Conservation (phyloP, 2,329 filamentous ascomycete species). For the Lojkania enalia region DNA sequence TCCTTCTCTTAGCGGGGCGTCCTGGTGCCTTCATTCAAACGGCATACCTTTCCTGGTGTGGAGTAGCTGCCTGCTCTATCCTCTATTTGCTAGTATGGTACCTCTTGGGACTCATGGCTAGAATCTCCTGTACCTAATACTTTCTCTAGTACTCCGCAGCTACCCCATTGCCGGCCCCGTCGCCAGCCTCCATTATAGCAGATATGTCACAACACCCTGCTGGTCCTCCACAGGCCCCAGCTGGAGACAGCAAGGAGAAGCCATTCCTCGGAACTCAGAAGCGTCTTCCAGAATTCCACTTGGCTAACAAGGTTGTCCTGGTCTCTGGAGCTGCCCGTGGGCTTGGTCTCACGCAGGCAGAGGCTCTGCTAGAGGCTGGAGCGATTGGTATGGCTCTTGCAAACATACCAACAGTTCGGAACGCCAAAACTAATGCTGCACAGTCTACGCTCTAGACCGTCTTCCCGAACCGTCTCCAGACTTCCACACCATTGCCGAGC, state of each 20-base stretch:
- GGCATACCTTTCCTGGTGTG: background rate
- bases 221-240: conserved; percentile 10
- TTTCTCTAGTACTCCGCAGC: too few relatives aligned
- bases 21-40: background rate
- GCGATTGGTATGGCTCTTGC: conserved; percentile 58
- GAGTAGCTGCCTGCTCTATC: too few relatives aligned
- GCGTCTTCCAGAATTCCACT: conserved; percentile 71
- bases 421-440: background rate
- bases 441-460: conserved; percentile 69
- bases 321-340: conserved; percentile 74
- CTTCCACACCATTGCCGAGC: conserved; percentile 67
- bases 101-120: too few relatives aligned
- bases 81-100: too few relatives aligned
- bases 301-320: conserved; percentile 70
- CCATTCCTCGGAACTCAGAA: conserved; percentile 19
- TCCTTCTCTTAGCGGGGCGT: conserved; percentile 4
- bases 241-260: conserved; percentile 8
- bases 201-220: too few relatives aligned
- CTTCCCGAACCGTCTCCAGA: conserved; percentile 61
- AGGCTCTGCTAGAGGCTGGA: conserved; percentile 74
- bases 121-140: too few relatives aligned
- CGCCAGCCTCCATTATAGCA: too few relatives aligned
- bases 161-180: too few relatives aligned
- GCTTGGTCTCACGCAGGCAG: conserved; percentile 72
- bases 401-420: background rate